Evolutionary conservation across 306 rosid species (phyloP), one percentile per base, ranked within the genome.

Genomic region (Medicago truncatula): DNA sequence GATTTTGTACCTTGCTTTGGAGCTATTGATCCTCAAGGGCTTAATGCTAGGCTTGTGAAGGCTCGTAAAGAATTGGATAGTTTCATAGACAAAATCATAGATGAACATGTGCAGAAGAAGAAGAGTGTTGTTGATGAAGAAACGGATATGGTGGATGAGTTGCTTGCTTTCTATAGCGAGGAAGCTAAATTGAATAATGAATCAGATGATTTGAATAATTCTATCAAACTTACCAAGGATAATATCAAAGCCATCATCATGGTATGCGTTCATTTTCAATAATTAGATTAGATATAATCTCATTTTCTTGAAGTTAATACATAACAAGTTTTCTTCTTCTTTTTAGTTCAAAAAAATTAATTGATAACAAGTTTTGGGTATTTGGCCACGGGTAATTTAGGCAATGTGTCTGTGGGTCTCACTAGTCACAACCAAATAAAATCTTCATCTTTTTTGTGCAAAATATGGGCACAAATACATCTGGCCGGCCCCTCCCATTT

Each of bases 171-270:
- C 65, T 88, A 91, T 80, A 52, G 79, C 8, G 91, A 88, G 0
- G 83, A 84, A 7, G 81, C 79, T 0, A 62, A 62, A 53, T 75
- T 79, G 6, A 81, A 80, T 23, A 75, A 75, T 40, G 90, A 83
- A 44, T 70, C 88, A 0, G 88, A 86, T 0, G 96, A 85, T 78
- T 54, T 71, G 9, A 82, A 85, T 6, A 85, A 50, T 63, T 77
- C 91, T n/a, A 83, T 94, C 83, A 87, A 67, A 71, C 96, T 94
- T 80, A 90, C 91, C 4, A 80, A 86, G 71, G 95, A 91, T 63
- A 94, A 94, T 25, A 91, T 94, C 86, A 94, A 94, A 58, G 98
- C 96, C 15, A 94, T 94, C 62, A 91, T 93, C 76, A 93, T 93
- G 97, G 97, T 93, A 86, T 3, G 44, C 0, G 3, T 39, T 65